Conservation (phyloP, 345 rosid genomes). For the Pugionium cornutum region DNA sequence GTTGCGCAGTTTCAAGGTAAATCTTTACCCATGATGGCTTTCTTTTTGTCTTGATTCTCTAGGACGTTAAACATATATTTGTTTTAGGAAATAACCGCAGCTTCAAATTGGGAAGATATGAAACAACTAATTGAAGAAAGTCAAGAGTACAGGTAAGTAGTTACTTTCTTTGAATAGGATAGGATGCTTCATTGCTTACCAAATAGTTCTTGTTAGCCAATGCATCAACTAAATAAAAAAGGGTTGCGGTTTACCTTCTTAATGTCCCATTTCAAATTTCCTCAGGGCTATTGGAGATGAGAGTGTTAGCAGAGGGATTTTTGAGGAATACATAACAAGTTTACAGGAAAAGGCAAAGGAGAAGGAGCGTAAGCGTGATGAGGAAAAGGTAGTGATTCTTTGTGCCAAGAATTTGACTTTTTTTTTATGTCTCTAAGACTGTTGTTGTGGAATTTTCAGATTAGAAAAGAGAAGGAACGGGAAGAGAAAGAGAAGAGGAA, state of each 20-base stretch:
- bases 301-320: slow-evolving; percentile 59
- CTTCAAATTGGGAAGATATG: slow-evolving; percentile 85
- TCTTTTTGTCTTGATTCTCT: background rate
- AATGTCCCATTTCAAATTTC: slow-evolving; percentile 16
- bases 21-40: slow-evolving; percentile 19
- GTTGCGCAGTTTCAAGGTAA: slow-evolving; percentile 71
- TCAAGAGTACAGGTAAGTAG: slow-evolving; percentile 69
- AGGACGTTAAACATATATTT: slow-evolving; percentile 10
- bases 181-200: slow-evolving; percentile 19
- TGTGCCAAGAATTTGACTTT: background rate
- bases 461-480: slow-evolving; percentile 66
- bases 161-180: slow-evolving; percentile 7
- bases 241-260: background rate
- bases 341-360: slow-evolving; percentile 88
- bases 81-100: slow-evolving; percentile 66
- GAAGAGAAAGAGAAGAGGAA: too few species aligned
- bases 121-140: slow-evolving; percentile 73
- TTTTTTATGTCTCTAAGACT: background rate
- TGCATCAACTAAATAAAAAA: background rate
- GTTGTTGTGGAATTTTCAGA: slow-evolving; percentile 48
- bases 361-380: slow-evolving; percentile 92
- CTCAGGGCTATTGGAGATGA: slow-evolving; percentile 78
- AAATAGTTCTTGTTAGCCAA: slow-evolving; percentile 7
- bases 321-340: slow-evolving; percentile 72
- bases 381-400: slow-evolving; percentile 67